phyloP scores from a whole-genome alignment of 2,329 filamentous ascomycete species.

The Diaporthe sp. region DNA sequence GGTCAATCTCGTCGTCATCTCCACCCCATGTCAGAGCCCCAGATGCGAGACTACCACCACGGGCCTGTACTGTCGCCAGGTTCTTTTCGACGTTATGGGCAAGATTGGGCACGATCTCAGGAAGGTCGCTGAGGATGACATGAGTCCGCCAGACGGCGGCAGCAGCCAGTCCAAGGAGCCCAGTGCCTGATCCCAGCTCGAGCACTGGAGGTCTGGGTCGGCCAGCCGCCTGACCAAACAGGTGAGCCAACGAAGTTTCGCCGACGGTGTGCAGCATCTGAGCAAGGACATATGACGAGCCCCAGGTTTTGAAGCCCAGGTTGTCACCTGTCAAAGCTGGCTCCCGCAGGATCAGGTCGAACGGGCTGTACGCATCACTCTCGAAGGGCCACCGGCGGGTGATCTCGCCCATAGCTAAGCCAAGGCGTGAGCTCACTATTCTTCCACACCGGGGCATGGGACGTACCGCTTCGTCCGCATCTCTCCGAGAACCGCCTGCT shows the following conservation, averaged over 20 bases:
- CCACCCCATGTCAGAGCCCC: constrained; percentile 83
- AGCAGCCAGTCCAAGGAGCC: constrained; percentile 88
- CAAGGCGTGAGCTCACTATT: neutral
- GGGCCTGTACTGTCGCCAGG: constrained; percentile 61
- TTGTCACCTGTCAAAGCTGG: constrained; percentile 90
- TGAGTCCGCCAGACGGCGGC: constrained; percentile 76
- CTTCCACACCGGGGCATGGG: neutral
- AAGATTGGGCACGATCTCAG: constrained; percentile 86
- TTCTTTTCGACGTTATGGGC: constrained; percentile 80
- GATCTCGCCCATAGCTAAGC: constrained; percentile 67
- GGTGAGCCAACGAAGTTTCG: constrained; percentile 57
- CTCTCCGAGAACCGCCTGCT: constrained; percentile 86
- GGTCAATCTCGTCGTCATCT: constrained; percentile 59
- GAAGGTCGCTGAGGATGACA: constrained; percentile 85
- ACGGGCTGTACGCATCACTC: constrained; percentile 50
- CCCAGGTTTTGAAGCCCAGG: constrained; percentile 95
- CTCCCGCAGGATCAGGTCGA: constrained; percentile 83
- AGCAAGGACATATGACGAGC: constrained; percentile 87
- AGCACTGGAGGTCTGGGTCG: constrained; percentile 61
- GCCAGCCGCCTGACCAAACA: constrained; percentile 55
- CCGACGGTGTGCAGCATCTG: constrained; percentile 71
- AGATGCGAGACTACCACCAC: constrained; percentile 69
- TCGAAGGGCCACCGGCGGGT: constrained; percentile 67
- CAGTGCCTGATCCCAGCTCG: constrained; percentile 91
- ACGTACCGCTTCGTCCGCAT: constrained; percentile 79